These are phyloP conservation scores for Puccinia horiana DNA, from an alignment of 1,284 basidiomycete species.

Conservation along the genomic window DNA sequence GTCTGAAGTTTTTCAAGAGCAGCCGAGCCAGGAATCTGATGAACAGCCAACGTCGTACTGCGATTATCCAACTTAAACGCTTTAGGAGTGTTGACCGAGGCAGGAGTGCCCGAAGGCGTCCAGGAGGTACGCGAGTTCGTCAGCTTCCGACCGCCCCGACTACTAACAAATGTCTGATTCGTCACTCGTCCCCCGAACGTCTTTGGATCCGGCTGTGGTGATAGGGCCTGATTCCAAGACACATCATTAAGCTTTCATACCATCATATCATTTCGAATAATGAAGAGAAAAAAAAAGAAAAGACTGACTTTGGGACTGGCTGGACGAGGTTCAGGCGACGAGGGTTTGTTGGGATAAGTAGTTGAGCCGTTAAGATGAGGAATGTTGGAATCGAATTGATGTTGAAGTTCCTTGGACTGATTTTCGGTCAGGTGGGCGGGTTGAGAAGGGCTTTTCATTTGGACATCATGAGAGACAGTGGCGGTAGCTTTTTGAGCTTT, in stretches of 20 bases:
- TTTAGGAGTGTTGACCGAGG: no score
- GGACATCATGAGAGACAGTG: not conserved
- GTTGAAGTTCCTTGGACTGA: not conserved
- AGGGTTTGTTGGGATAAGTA: not conserved
- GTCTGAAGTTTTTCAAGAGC: not conserved
- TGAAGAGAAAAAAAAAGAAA: no score
- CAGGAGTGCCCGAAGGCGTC: not conserved
- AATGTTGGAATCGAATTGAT: not conserved
- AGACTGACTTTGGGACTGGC: not conserved
- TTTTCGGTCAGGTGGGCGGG: not conserved
- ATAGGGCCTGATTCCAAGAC: not conserved
- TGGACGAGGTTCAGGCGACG: not conserved
- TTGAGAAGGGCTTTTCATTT: not conserved
- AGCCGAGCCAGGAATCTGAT: not conserved
- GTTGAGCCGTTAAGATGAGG: not conserved
- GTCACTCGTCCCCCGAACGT: not conserved
- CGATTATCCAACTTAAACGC: conserved; percentile 43
- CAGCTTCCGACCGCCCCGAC: conserved; percentile 16
- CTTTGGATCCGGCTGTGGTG: not conserved
- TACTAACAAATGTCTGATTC: not conserved
- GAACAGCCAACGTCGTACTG: conserved; percentile 16
- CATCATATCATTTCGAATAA: not conserved
- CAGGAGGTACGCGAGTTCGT: conserved; percentile 9
- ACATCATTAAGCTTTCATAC: not conserved
- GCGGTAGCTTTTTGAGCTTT: conserved; percentile 24